Evolutionary conservation across 805 yeast genomes (phyloP), one percentile per base, ranked within the genome.

Genomic region (Zygoascus flipseniorum): DNA sequence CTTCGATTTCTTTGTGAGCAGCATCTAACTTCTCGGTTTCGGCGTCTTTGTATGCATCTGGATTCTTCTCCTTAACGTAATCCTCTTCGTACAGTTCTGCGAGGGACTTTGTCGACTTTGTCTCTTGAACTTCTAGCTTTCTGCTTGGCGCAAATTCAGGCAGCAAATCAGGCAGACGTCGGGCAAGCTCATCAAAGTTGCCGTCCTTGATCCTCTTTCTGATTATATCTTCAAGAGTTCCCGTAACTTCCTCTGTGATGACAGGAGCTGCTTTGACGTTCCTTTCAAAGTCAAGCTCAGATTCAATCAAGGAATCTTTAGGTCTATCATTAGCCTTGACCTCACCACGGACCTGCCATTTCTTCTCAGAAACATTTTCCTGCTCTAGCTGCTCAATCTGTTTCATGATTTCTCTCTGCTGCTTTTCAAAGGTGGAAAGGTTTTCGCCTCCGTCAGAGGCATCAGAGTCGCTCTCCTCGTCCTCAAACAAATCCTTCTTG

Each of bases 241-340:
- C 95, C 0, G 98, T 89, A 10, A 85, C 79, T 58, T 90, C 96
- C 61, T 82, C 82, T 0, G 99, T 93, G 53, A 90, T 87, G 6
- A 90, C 89, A 0, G 99, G 99, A 4, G 89, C 97, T 0, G 99
- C 97, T 63, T 92, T 92, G 8, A 97, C 82, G 6, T 89, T 87
- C 63, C 98, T 79, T 62, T 92, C 99, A 64, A 92, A 93, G 60
- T 89, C 95, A 52, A 92, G 72, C 62, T 86, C 96, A 10, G 67
- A 62, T 44, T 83, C 84, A 54, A 93, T 69, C 42, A 93, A 73
- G 1, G 97, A 84, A 71, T 93, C 97, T 45, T 75, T 74, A 8
- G 95, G 96, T 65, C 99, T 78, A 59, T 84, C 85, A 57, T 78
- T 81, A 1, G 89, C 86, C 54, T 79, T 78, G 1, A 88, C 89